Base-by-base conservation (phyloP, 1,139 yeast genomes). In the Kluyveromyces sp. region DNA sequence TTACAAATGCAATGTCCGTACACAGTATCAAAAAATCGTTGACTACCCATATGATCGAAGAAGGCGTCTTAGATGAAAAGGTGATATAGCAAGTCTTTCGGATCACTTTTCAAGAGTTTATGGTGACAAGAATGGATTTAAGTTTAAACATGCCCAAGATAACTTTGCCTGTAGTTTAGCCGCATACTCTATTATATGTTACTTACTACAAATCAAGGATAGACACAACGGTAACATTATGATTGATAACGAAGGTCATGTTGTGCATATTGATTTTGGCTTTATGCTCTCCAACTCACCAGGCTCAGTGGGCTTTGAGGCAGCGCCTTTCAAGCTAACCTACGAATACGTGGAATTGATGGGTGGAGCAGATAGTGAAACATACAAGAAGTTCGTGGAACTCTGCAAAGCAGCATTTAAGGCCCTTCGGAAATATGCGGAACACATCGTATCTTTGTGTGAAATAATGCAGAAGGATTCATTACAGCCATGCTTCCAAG, bases 171-270 rank as follows among this genome's bases (percentile, higher is more conserved):
- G 74, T 47, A 88, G 96, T 39, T 72, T 92, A 45, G 97, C 97
- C 0, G 81, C 92, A 0, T 92, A 90, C 61, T 89, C 97, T 0
- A 74, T 92, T 15, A 80, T 92, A 38, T 89, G 96, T 61, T 92
- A 92, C 58, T 68, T 90, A 31, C 71, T 92, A 41, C 97, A 92
- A 65, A 85, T 92, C 46, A 92, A 92, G 59, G 98, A 92, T 64
- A 77, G 98, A 51, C 98, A 92, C 61, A 92, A 92, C 64, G 98
- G 98, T 59, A 92, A 92, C 64, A 90, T 92, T 42, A 83, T 92
- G 85, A 69, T 92, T 21, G 98, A 92, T 61, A 80, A 82, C 51
- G 96, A 90, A 54, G 98, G 98, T 0, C 97, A 92, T 62, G 83
- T 92, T 10, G 82, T 89, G 42, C 98, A 92, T 63, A 92, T 92